These are phyloP conservation scores for Xylaria bambusicola DNA, from an alignment of 495 filamentous ascomycete genomes.

Conservation along the genomic window DNA sequence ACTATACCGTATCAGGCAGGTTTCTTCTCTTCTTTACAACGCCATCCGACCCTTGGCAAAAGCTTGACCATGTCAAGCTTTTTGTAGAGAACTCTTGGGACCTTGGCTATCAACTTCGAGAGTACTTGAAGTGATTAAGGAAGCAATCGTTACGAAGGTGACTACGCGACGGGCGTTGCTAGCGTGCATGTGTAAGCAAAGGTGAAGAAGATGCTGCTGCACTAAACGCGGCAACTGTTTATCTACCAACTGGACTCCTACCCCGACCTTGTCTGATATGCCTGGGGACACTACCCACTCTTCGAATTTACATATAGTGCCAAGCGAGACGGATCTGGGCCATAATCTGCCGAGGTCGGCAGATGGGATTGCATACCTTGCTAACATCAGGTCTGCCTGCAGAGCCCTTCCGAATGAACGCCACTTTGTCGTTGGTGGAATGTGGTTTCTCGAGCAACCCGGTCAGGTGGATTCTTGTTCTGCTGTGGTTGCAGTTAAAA, in stretches of 20 bases:
- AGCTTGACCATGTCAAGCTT: slow-evolving; percentile 17
- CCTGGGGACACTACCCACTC: not conserved
- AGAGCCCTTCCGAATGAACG: not conserved
- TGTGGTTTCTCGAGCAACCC: not conserved
- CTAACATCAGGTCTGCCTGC: not conserved
- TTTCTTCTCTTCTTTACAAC: slow-evolving; percentile 4
- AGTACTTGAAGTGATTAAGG: not conserved
- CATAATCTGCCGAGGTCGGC: slow-evolving; percentile 7
- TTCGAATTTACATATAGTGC: slow-evolving; percentile 1
- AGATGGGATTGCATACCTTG: not conserved
- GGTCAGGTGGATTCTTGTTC: not conserved
- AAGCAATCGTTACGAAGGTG: too few relatives aligned
- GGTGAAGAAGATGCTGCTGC: not conserved
- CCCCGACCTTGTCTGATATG: not conserved
- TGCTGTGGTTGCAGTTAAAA: not conserved
- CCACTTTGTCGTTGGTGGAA: not conserved
- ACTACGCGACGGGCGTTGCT: too few relatives aligned
- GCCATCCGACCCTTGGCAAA: slow-evolving; percentile 12
- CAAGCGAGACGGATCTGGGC: slow-evolving; percentile 1
- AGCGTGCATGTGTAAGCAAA: too few relatives aligned
- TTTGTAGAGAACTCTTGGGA: slow-evolving; percentile 3
- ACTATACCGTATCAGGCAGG: slow-evolving; percentile 14
- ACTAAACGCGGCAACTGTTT: not conserved
- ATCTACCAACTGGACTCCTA: not conserved
- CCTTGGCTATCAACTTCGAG: not conserved